Evolutionary conservation across 129 eudicot genomes (phyloP), one percentile per base, ranked within the genome.

Genomic region (Tagetes patula): DNA sequence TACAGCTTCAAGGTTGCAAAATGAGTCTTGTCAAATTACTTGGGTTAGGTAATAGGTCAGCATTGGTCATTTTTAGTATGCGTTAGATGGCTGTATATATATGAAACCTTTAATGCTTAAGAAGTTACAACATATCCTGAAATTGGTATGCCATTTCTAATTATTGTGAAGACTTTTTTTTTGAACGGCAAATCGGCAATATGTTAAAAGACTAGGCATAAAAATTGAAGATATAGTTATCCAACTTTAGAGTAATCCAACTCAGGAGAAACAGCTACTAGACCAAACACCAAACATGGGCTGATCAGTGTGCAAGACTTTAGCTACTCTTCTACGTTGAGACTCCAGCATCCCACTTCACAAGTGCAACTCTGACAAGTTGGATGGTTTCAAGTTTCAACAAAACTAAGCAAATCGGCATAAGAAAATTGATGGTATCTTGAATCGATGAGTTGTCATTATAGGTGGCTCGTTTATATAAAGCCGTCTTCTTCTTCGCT

Each of bases 1-100:
- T 52, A 52, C 14, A 47, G 52, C 52, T 47, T 14, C n/a, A 56
- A 56, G 63, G 38, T 56, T 56, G 63, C 63, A 56, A 56, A 13
- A 30, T 56, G 63, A 56, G 31, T 56, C n/a, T 30, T n/a, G n/a
- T 32, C n/a, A 58, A 3, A 58, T 58, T 3, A n/a, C n/a, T 58
- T 31, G 64, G 64, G 64, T 58, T 58, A 31, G 64, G 38, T 58
- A 31, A 58, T 9, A 9, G 64, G 11, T 58, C n/a, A 32, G 9
- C 31, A 8, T 31, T 58, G n/a, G 39, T 31, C 5, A 8, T 1
- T 32, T 8, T 58, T 7, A 31, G 64, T 31, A 58, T 1, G n/a
- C n/a, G 2, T 20, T 27, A 54, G 32, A 58, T 9, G n/a, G 4
- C 64, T 47, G 13, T 47, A 9, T 2, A 47, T 2, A 3, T 10